phyloP scores from a whole-genome alignment of 2,329 filamentous ascomycete genomes.

The Stemphylium beticola region DNA sequence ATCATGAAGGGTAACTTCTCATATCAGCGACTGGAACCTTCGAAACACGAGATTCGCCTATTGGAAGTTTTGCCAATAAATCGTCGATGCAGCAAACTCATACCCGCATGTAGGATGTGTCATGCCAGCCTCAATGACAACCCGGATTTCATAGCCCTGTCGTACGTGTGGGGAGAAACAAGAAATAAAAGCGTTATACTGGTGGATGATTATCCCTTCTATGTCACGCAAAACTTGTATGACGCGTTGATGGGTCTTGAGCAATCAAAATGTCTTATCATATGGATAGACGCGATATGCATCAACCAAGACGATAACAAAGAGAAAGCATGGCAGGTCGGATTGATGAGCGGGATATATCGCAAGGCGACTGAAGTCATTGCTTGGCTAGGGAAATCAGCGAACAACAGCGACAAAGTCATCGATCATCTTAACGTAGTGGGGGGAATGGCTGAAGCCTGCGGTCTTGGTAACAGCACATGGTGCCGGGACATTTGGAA shows the following conservation, averaged over 20 bases:
- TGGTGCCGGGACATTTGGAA: background rate
- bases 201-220: background rate
- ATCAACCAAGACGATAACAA: conserved; percentile 1
- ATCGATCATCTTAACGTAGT: background rate
- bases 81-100: background rate
- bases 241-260: background rate
- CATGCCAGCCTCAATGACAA: background rate
- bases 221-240: background rate
- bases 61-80: background rate
- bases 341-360: conserved; percentile 20
- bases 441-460: background rate
- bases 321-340: conserved; percentile 21
- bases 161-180: background rate
- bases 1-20: background rate
- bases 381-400: conserved; percentile 19
- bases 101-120: background rate
- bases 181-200: background rate
- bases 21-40: background rate
- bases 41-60: background rate
- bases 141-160: background rate
- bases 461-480: background rate
- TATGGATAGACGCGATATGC: conserved; percentile 3
- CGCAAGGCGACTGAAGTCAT: background rate
- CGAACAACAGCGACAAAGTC: background rate
- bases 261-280: background rate